These are phyloP conservation scores for Cladosporium sp. DNA, from an alignment of 2,329 filamentous ascomycete genomes.

Conservation along the genomic window DNA sequence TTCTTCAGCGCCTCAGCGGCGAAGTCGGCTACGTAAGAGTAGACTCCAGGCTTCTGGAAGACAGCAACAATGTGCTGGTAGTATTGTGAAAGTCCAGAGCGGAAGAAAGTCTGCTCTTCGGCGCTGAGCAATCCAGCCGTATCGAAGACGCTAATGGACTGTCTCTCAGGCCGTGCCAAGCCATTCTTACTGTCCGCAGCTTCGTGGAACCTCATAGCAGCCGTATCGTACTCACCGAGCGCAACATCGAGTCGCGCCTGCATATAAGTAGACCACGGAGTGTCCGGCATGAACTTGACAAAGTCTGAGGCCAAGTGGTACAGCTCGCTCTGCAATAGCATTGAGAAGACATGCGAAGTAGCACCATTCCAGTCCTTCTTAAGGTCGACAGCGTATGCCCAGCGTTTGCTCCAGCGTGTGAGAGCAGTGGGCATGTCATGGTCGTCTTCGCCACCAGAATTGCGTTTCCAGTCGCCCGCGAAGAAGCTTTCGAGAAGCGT, in stretches of 20 bases:
- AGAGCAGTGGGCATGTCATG: conserved; percentile 37
- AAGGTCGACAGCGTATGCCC: conserved; percentile 44
- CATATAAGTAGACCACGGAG: conserved; percentile 69
- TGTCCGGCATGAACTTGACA: conserved; percentile 62
- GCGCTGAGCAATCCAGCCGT: conserved; percentile 69
- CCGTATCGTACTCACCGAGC: conserved; percentile 70
- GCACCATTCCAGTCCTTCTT: conserved; percentile 42
- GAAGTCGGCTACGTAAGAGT: conserved; percentile 82
- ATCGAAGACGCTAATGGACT: conserved; percentile 30
- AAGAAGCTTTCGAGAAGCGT: conserved; percentile 43
- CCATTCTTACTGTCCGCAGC: conserved; percentile 51
- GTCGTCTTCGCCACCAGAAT: conserved; percentile 19
- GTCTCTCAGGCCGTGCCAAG: not conserved
- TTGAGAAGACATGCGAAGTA: conserved; percentile 42
- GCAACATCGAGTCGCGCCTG: conserved; percentile 77
- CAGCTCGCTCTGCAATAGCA: conserved; percentile 46
- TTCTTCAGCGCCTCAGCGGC: conserved; percentile 54
- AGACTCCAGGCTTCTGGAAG: conserved; percentile 75
- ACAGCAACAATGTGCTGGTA: conserved; percentile 82
- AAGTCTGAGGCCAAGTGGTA: conserved; percentile 60
- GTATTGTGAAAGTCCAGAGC: conserved; percentile 77
- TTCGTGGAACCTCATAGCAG: conserved; percentile 75
- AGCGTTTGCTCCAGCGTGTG: conserved; percentile 49
- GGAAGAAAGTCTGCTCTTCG: conserved; percentile 66
- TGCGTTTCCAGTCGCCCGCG: conserved; percentile 40